phyloP scores from a whole-genome alignment of 2,329 filamentous ascomycete genomes.

The Xylaria hypoxylon region DNA sequence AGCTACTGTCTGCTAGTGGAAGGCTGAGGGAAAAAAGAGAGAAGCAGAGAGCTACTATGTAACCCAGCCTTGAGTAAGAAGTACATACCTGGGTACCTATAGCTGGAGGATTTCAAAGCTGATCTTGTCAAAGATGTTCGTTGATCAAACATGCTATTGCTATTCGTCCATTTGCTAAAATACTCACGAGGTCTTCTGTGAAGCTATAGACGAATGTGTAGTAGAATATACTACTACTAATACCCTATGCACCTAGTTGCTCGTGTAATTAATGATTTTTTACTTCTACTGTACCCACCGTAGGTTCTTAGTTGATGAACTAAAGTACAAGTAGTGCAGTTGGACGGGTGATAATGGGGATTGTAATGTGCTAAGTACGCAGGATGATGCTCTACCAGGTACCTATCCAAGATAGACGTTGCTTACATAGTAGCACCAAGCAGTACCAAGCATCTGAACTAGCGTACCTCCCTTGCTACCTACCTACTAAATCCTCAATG shows the following conservation, averaged over 20 bases:
- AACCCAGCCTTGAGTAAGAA: not conserved
- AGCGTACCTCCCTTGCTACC: conserved; percentile 13
- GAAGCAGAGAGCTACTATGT: not conserved
- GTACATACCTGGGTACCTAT: not conserved
- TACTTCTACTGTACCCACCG: too few species aligned
- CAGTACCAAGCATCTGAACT: not conserved
- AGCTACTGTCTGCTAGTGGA: not conserved
- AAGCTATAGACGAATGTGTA: not conserved
- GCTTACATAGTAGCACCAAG: not conserved
- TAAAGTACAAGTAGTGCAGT: not conserved
- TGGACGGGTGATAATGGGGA: conserved; percentile 22
- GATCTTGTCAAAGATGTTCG: not conserved
- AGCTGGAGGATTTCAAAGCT: not conserved
- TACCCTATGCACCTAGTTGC: not conserved
- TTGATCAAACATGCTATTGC: not conserved
- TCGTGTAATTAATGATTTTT: not conserved
- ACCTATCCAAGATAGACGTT: too few species aligned
- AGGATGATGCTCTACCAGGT: conserved; percentile 1
- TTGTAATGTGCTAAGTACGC: not conserved
- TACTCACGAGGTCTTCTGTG: not conserved
- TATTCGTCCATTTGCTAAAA: not conserved
- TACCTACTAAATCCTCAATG: too few species aligned
- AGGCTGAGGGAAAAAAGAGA: not conserved
- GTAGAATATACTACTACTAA: not conserved
- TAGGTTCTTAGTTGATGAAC: not conserved